Evolutionary conservation across 225 moss, liverwort and hornwort genomes (phyloP), one percentile per base, ranked within the genome.

Genomic region (Pseudoscleropodium purum): DNA sequence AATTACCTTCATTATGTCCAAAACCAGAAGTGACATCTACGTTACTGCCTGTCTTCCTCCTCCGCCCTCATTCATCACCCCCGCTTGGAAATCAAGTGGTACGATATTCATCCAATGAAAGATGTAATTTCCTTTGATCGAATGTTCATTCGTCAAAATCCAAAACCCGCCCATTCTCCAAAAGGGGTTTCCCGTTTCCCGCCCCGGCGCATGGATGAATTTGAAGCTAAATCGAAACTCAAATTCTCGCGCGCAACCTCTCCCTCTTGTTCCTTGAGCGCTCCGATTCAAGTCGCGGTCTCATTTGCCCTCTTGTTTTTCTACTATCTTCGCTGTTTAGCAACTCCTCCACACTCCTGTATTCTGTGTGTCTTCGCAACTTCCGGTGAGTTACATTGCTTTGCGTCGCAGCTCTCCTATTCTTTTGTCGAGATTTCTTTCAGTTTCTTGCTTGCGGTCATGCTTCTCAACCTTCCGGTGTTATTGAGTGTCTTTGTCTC

Each of bases 221-320:
- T 93, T 93, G 91, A 90, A 93, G 89, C 78, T 18, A 25, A 70
- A 80, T 34, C 68, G 81, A 82, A 89, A 87, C 90, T 92, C 69
- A 79, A 89, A 63, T 94, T 92, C 63, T 80, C 82, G 94, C 94
- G 91, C 94, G 79, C 90, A 85, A 47, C 83, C 57, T 18, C 25
- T 18, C 19, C 64, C 79, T 49, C 80, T 75, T 47, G 51, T 79
- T 75, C 47, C 36, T 25, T 75, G 19, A 39, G 68, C 51, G 61
- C 60, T 79, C 34, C 6, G 39, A 25, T 59, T 87, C 5, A 26
- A 62, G 31, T 15, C 23, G 17, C 12, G 29, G 30, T 67, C 30
- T 27, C 62, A 7, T 8, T 31, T n/a, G 31, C 4, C 62, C 27
- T n/a, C 12, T 30, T 36, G 24, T 61, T 75, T 41, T 54, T 41